Base-by-base conservation (phyloP, 495 filamentous ascomycete species). In the Neurospora sp. region DNA sequence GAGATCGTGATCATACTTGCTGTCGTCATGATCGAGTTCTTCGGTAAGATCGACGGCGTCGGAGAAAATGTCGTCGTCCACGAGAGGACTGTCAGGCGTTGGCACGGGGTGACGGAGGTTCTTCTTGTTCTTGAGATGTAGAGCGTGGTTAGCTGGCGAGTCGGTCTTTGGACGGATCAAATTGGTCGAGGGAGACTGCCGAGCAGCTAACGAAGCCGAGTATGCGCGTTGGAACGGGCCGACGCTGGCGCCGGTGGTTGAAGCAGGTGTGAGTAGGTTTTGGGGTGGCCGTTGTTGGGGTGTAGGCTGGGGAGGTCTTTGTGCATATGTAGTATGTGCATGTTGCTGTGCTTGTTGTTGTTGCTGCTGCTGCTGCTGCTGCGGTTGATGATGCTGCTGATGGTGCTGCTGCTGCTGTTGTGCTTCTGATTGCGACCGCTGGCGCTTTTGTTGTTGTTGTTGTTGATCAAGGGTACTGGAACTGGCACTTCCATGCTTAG, bases 11-110 rank as follows among this genome's bases (percentile, higher is more conserved):
- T 3, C 16, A n/a, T 44, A 44, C 7, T 3, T 44, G 41, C 41
- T 69, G 80, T 82, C 23, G 84, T 76, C 39, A 48, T 72, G 74
- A 77, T 82, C 88, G 46, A 88, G 23, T 35, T 66, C 89, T 16
- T 86, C 88, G 1, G 92, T 96, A 46, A 96, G 80, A 77, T 96
- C 93, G 72, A 96, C 86, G 0, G 90, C 83, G 69, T 92, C 90
- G 40, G 72, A 72, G 14, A 71, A 74, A 6, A 91, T 54, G 23
- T 77, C 76, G 7, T 69, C 69, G 23, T 79, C 75, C 10, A 76
- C 31, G 18, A 72, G 46, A 18, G 72, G 11, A 20, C 75, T 41
- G 37, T 69, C 41, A 69, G 69, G 20, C 27, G 72, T 48, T 11
- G 41, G 40, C 5, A 37, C 14, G 0, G 73, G 38, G 10, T 70